These are phyloP conservation scores for Verticillium dahliae DNA, from an alignment of 2,329 filamentous ascomycete genomes.

Conservation along the genomic window DNA sequence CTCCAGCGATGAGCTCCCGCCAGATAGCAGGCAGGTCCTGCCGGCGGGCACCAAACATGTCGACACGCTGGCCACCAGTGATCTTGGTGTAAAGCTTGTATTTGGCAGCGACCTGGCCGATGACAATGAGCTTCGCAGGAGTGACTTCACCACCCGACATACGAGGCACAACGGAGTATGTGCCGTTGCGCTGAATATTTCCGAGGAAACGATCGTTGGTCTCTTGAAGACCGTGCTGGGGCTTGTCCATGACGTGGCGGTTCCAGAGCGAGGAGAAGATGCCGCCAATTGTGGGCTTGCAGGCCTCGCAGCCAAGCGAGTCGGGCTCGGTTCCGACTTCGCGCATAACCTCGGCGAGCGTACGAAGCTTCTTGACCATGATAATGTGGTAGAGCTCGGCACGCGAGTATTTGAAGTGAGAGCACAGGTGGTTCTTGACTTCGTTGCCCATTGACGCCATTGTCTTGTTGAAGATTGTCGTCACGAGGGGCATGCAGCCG, in stretches of 20 bases:
- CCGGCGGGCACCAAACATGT: slow-evolving; percentile 87
- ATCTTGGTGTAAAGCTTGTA: slow-evolving; percentile 87
- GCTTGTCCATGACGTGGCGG: slow-evolving; percentile 68
- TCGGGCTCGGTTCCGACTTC: slow-evolving; percentile 64
- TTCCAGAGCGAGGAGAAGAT: slow-evolving; percentile 83
- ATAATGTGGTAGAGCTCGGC: slow-evolving; percentile 88
- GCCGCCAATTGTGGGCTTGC: slow-evolving; percentile 75
- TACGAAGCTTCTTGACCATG: slow-evolving; percentile 70
- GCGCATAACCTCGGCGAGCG: slow-evolving; percentile 70
- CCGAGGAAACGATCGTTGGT: slow-evolving; percentile 85
- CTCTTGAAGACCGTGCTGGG: slow-evolving; percentile 71
- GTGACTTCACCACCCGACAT: slow-evolving; percentile 84
- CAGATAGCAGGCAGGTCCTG: slow-evolving; percentile 80
- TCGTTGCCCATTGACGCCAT: slow-evolving; percentile 82
- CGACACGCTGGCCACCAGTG: slow-evolving; percentile 84
- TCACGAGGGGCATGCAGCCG: slow-evolving; percentile 82
- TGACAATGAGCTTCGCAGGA: slow-evolving; percentile 74
- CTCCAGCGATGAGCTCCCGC: slow-evolving; percentile 71
- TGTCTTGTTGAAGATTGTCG: slow-evolving; percentile 83
- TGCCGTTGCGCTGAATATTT: slow-evolving; percentile 88
- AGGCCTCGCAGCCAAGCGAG: slow-evolving; percentile 78
- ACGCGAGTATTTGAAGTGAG: slow-evolving; percentile 77
- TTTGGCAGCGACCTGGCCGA: slow-evolving; percentile 78
- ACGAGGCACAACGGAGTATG: slow-evolving; percentile 80
- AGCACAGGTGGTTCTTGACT: slow-evolving; percentile 79